These are phyloP conservation scores for Penicillium bialowiezense DNA, from an alignment of 495 filamentous ascomycete species.

Conservation along the genomic window DNA sequence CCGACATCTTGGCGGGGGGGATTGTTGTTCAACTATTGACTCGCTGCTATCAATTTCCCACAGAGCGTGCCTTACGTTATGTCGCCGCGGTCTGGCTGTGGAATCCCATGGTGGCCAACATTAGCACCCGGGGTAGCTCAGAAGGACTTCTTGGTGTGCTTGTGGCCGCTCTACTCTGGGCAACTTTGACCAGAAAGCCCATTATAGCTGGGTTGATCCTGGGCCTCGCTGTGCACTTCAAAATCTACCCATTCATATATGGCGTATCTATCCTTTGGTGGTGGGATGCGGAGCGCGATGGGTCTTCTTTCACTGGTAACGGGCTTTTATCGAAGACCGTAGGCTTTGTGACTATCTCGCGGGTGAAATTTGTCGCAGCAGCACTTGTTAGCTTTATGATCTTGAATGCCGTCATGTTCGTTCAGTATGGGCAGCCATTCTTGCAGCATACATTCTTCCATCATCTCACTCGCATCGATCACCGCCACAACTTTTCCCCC, in stretches of 20 bases:
- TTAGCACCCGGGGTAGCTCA: conserved; percentile 89
- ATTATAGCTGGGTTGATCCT: conserved; percentile 71
- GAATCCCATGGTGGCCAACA: conserved; percentile 97
- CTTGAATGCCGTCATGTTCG: conserved; percentile 77
- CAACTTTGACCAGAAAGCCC: conserved; percentile 57
- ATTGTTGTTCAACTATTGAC: conserved; percentile 66
- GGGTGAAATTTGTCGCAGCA: conserved; percentile 59
- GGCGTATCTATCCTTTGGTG: conserved; percentile 82
- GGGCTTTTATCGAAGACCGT: conserved; percentile 21
- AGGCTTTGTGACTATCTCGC: conserved; percentile 58
- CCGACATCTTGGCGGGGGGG: conserved; percentile 85
- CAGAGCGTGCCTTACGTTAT: conserved; percentile 61
- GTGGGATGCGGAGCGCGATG: conserved; percentile 60
- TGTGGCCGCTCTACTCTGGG: conserved; percentile 79
- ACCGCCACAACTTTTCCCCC: conserved; percentile 96
- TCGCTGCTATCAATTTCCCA: conserved; percentile 40
- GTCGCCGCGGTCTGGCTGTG: conserved; percentile 80
- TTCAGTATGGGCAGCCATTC: conserved; percentile 69
- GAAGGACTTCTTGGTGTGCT: conserved; percentile 86
- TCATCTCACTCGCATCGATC: conserved; percentile 89
- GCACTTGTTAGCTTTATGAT: conserved; percentile 68
- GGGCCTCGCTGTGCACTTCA: conserved; percentile 88
- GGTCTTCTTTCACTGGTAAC: conserved; percentile 1
- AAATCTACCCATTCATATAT: conserved; percentile 98
- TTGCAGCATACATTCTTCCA: conserved; percentile 86